Conservation (phyloP, 768 basidiomycete species). For the Paxillus ammoniavirescens region DNA sequence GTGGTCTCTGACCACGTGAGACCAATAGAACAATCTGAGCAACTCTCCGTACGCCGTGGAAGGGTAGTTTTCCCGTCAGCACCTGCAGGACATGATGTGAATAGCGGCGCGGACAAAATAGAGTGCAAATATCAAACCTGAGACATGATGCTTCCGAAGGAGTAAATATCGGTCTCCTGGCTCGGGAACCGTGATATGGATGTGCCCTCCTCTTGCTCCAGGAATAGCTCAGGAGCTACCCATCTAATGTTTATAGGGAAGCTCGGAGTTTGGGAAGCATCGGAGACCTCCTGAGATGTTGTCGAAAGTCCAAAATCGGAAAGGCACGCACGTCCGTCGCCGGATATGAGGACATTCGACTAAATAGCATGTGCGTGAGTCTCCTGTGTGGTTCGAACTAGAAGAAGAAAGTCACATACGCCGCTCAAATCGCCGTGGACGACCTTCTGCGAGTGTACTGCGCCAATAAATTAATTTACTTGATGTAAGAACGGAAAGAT, state of each 20-base stretch:
- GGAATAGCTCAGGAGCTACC: conserved; percentile 29
- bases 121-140: conserved; percentile 14
- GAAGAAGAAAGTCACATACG: conserved; percentile 12
- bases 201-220: neutral
- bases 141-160: conserved; percentile 29
- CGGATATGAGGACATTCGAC: conserved; percentile 23
- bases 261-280: neutral
- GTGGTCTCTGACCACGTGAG: conserved; percentile 4
- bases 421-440: conserved; percentile 43
- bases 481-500: neutral
- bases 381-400: neutral
- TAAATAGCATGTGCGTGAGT: conserved; percentile 3
- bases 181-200: conserved; percentile 7
- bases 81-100: conserved; percentile 10
- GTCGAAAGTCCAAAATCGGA: conserved; percentile 34
- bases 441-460: conserved; percentile 22
- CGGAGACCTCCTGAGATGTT: conserved; percentile 9
- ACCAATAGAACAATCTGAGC: conserved; percentile 26
- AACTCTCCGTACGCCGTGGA: conserved; percentile 16
- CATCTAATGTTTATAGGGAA: conserved; percentile 28
- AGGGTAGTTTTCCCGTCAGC: conserved; percentile 24
- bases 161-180: conserved; percentile 24
- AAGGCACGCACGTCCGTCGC: conserved; percentile 13
- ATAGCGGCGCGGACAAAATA: neutral
- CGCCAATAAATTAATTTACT: neutral